Conservation (phyloP, 257 asterid species). For the Solanum stenotomum region DNA sequence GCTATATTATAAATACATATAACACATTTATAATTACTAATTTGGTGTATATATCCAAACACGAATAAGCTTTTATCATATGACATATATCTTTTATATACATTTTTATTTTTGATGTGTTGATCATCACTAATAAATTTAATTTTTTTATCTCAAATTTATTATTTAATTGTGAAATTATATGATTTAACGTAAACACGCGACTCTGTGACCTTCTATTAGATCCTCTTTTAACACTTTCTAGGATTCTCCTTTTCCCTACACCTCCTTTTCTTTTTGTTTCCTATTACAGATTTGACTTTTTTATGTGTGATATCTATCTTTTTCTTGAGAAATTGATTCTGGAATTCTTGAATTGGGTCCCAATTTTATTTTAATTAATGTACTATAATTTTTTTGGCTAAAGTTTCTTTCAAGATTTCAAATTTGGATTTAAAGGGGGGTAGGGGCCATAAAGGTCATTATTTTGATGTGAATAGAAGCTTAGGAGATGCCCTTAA, state of each 20-base stretch:
- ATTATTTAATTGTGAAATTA: neutral
- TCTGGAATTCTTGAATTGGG: conserved; percentile 6
- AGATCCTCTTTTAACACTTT: neutral
- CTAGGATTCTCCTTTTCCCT: conserved; percentile 6
- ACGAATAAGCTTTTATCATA: too few species aligned
- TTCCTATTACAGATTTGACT: conserved; percentile 19
- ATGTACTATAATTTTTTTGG: conserved; percentile 3
- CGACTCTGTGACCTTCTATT: neutral
- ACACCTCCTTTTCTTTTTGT: neutral
- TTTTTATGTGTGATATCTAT: conserved; percentile 7
- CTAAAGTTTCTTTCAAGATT: neutral
- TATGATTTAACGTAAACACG: neutral
- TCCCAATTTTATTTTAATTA: conserved; percentile 12
- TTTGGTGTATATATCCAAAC: too few species aligned
- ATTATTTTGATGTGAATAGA: neutral
- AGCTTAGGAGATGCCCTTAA: neutral
- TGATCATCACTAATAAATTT: neutral
- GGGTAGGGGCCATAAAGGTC: neutral
- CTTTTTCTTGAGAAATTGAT: conserved; percentile 2
- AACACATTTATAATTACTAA: too few species aligned
- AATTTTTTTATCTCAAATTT: fast-evolving
- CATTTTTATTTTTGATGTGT: neutral
- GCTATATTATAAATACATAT: neutral
- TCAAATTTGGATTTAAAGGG: neutral
- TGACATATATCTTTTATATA: neutral